Percentiles rank a stretch among this genome's conserved stretches.
Evolutionary conservation across 1,139 yeast genomes (phyloP).

Genomic region (Diutina ranongensis): DNA sequence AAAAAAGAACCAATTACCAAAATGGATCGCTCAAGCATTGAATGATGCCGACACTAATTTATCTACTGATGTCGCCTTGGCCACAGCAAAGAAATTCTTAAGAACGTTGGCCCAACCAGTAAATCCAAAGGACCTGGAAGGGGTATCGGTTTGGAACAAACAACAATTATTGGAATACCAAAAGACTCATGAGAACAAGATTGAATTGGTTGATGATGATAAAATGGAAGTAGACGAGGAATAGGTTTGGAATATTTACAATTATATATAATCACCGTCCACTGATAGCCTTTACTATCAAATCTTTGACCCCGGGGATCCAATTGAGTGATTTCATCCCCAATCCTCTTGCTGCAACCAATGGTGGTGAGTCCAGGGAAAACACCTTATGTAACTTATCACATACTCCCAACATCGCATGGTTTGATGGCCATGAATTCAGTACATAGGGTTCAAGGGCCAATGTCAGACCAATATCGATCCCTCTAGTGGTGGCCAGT

Average conservation of each 20-base stretch:
- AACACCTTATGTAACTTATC: constrained; percentile 88
- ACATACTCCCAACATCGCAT: constrained; percentile 72
- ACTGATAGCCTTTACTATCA: constrained; percentile 17
- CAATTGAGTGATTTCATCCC: constrained; percentile 66
- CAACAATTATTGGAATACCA: constrained; percentile 60
- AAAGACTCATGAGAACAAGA: constrained; percentile 27
- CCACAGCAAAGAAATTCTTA: constrained; percentile 84
- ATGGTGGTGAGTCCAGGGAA: constrained; percentile 59
- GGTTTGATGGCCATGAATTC: constrained; percentile 70
- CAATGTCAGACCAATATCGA: constrained; percentile 77
- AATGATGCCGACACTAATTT: constrained; percentile 84
- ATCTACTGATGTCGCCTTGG: constrained; percentile 96
- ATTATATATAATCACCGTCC: too few relatives aligned
- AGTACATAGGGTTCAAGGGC: constrained; percentile 82
- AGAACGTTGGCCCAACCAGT: constrained; percentile 93
- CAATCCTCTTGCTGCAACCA: constrained; percentile 62
- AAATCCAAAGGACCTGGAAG: constrained; percentile 84
- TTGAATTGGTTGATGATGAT: background rate
- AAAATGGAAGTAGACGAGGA: background rate
- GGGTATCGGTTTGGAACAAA: constrained; percentile 85
- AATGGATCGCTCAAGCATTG: constrained; percentile 93
- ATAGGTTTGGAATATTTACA: too few relatives aligned
- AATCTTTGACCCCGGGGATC: constrained; percentile 48
- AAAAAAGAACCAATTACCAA: constrained; percentile 81
- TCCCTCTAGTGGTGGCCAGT: constrained; percentile 60